These are phyloP conservation scores for Trichoderma atroviride DNA, from an alignment of 2,329 filamentous ascomycete genomes.

Conservation along the genomic window DNA sequence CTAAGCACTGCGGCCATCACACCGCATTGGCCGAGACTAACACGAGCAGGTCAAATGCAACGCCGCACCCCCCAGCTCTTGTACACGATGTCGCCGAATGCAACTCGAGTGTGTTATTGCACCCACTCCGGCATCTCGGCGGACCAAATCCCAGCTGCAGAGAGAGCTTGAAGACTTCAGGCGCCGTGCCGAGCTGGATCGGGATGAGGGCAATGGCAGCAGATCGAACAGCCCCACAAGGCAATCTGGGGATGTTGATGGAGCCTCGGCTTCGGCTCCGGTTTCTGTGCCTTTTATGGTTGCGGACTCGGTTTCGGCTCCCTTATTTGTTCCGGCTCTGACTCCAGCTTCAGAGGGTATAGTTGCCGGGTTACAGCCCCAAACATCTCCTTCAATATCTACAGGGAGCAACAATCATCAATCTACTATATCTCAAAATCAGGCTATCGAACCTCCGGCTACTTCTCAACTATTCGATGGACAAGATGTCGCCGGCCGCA, in stretches of 20 bases:
- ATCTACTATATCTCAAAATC: neutral
- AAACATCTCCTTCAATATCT: neutral
- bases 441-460: neutral
- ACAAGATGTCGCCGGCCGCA: neutral
- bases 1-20: neutral
- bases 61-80: neutral
- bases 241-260: neutral
- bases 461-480: neutral
- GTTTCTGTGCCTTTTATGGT: neutral
- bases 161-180: slow-evolving; percentile 17
- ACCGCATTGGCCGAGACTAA: neutral
- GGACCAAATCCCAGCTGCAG: slow-evolving; percentile 16
- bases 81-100: slow-evolving; percentile 21
- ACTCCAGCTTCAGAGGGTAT: neutral
- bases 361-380: neutral
- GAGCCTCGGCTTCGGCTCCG: slow-evolving; percentile 1
- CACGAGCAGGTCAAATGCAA: slow-evolving; percentile 16
- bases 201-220: neutral
- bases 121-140: slow-evolving; percentile 14
- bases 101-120: slow-evolving; percentile 1
- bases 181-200: neutral
- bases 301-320: neutral
- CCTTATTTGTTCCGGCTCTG: neutral
- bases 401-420: neutral
- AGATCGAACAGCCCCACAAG: slow-evolving; percentile 3